These are phyloP conservation scores for Beauveria pseudobassiana DNA, from an alignment of 2,329 filamentous ascomycete species.

Conservation along the genomic window DNA sequence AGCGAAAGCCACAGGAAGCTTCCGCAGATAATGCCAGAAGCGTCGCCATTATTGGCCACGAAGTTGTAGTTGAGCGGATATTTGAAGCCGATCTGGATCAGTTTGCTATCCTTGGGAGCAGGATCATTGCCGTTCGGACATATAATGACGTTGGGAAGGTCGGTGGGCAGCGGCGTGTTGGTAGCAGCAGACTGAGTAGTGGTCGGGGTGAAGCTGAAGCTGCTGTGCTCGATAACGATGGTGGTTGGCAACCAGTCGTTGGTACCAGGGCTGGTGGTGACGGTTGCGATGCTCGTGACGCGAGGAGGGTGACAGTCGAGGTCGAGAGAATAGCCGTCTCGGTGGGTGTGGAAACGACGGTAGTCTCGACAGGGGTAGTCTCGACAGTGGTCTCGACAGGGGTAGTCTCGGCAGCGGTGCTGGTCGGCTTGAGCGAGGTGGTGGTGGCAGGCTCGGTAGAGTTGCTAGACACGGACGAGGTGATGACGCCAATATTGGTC, in stretches of 20 bases:
- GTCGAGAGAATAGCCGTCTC: conserved; percentile 9
- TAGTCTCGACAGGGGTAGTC: neutral
- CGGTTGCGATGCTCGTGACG: conserved; percentile 34
- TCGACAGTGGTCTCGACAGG: neutral
- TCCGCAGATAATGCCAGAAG: conserved; percentile 79
- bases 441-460: neutral
- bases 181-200: conserved; percentile 27
- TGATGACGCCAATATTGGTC: conserved; percentile 11
- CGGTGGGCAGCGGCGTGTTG: conserved; percentile 51
- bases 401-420: neutral
- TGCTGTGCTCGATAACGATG: conserved; percentile 47
- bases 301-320: conserved; percentile 12
- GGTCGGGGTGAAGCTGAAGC: conserved; percentile 27
- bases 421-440: neutral
- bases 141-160: conserved; percentile 67
- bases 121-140: conserved; percentile 50
- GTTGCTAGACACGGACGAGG: neutral
- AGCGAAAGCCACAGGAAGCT: conserved; percentile 63
- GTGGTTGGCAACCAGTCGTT: conserved; percentile 50
- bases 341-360: conserved; percentile 4
- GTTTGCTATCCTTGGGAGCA: conserved; percentile 55
- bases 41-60: conserved; percentile 62
- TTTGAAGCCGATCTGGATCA: conserved; percentile 80
- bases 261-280: conserved; percentile 35
- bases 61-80: conserved; percentile 78